These are phyloP conservation scores for Salix brachista DNA, from an alignment of 345 rosid species.

Conservation along the genomic window DNA sequence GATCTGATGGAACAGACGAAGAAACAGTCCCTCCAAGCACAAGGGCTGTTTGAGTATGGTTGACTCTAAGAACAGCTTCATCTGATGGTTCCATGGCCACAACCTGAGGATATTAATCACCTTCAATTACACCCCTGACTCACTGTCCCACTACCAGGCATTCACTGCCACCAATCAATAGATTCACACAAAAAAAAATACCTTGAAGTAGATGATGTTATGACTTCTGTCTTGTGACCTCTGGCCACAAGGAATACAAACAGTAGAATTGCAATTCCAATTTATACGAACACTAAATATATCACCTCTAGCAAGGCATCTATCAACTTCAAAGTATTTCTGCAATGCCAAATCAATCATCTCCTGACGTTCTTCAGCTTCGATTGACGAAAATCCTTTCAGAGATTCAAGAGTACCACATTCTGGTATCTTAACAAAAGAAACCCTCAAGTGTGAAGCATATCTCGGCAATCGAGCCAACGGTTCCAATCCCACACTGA, in stretches of 20 bases:
- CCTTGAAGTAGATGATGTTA: constrained; percentile 71
- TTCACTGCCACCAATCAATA: not conserved
- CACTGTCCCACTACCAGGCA: not conserved
- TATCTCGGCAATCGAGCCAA: constrained; percentile 44
- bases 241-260: constrained; percentile 69
- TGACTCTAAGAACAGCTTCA: constrained; percentile 69
- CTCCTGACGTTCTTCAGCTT: constrained; percentile 81
- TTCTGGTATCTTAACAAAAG: constrained; percentile 86
- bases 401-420: constrained; percentile 73
- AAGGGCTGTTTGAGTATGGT: constrained; percentile 73
- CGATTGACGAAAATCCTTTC: constrained; percentile 52
- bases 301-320: constrained; percentile 69
- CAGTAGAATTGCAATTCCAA: constrained; percentile 74
- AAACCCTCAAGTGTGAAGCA: constrained; percentile 87
- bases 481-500: constrained; percentile 60
- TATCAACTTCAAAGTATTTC: constrained; percentile 69
- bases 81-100: constrained; percentile 88
- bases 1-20: constrained; percentile 74
- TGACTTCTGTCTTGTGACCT: constrained; percentile 32
- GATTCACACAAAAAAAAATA: constrained; percentile 15
- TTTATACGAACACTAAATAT: constrained; percentile 53
- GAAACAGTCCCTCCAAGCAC: constrained; percentile 84
- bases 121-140: constrained; percentile 18
- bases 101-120: constrained; percentile 51
- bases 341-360: constrained; percentile 79